These are phyloP conservation scores for Dalechampia spathulata DNA, from an alignment of 441 rosid species.

Conservation along the genomic window DNA sequence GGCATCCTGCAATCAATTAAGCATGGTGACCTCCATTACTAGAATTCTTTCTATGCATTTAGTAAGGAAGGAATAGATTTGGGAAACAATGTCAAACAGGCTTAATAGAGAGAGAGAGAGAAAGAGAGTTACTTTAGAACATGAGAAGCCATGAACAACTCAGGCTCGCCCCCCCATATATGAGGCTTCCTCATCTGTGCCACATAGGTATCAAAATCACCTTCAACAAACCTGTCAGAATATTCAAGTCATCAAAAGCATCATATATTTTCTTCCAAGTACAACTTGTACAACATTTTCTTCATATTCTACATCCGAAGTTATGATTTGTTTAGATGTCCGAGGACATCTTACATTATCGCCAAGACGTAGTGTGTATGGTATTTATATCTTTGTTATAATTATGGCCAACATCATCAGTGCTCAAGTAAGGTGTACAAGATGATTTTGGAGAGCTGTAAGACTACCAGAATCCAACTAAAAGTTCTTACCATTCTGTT, in stretches of 20 bases:
- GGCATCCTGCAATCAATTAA: conserved; percentile 93
- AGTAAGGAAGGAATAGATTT: background rate
- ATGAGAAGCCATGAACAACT: conserved; percentile 89
- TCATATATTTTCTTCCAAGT: no score
- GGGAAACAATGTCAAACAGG: background rate
- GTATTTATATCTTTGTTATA: background rate
- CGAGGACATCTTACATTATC: no score
- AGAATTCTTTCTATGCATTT: background rate
- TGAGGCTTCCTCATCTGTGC: conserved; percentile 70
- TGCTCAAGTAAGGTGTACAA: background rate
- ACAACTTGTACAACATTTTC: no score
- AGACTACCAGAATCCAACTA: background rate
- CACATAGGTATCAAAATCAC: conserved; percentile 77
- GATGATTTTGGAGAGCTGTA: background rate
- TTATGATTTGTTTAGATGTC: no score
- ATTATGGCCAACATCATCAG: background rate
- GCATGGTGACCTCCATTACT: no score
- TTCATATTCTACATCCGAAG: no score
- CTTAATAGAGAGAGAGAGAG: background rate
- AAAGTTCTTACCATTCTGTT: conserved; percentile 62
- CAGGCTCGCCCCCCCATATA: conserved; percentile 98
- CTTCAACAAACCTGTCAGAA: conserved; percentile 79
- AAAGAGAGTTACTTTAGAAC: conserved; percentile 53
- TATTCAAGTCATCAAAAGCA: background rate
- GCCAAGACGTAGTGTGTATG: background rate